These are phyloP conservation scores for Glycine tomentella DNA, from an alignment of 306 rosid species.

Conservation along the genomic window DNA sequence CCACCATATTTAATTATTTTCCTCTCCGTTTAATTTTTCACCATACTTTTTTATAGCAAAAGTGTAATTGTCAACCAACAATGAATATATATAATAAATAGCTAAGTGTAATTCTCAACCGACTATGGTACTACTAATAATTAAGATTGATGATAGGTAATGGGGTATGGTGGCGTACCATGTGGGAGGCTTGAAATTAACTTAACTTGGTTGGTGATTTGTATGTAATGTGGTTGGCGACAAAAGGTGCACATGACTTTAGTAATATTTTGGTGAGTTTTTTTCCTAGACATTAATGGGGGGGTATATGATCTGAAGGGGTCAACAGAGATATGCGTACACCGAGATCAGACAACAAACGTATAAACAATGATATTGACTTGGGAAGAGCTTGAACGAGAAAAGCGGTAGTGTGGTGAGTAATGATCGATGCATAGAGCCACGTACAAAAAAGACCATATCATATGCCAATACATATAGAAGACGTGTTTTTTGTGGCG, in stretches of 20 bases:
- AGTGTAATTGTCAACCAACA: constrained; percentile 37
- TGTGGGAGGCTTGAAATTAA: constrained; percentile 25
- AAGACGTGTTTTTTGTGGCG: constrained; percentile 13
- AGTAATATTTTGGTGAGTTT: constrained; percentile 24
- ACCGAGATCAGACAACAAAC: constrained; percentile 37
- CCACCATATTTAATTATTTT: constrained; percentile 27
- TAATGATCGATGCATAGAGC: background rate
- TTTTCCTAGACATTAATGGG: constrained; percentile 8
- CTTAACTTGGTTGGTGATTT: constrained; percentile 33
- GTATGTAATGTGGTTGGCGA: constrained; percentile 41
- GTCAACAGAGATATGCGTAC: constrained; percentile 40
- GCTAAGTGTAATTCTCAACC: constrained; percentile 33
- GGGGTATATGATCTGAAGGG: background rate
- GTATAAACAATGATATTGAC: constrained; percentile 52
- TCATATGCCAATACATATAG: constrained; percentile 26
- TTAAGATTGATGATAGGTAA: constrained; percentile 38
- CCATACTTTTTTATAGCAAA: constrained; percentile 24
- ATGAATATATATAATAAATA: background rate
- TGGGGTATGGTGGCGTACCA: constrained; percentile 16
- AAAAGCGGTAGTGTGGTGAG: constrained; percentile 45
- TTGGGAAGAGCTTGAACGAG: constrained; percentile 26
- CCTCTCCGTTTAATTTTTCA: constrained; percentile 1
- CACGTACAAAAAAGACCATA: constrained; percentile 28
- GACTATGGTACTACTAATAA: background rate
- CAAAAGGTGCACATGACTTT: constrained; percentile 35